Evolutionary conservation across 2,329 filamentous ascomycete species (phyloP).

Genomic region (Penicillium corylophilum): DNA sequence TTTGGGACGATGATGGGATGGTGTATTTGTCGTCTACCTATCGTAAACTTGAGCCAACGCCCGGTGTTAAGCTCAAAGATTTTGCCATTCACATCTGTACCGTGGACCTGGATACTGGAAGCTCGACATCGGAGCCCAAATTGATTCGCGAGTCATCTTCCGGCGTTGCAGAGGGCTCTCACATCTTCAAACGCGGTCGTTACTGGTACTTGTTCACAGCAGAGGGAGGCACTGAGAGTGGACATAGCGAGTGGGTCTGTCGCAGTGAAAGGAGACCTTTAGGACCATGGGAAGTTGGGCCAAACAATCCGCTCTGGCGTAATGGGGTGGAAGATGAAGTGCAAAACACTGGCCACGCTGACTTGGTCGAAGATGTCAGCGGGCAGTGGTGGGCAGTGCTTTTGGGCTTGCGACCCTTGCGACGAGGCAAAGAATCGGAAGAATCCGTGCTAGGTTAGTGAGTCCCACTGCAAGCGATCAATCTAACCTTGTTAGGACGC

Average conservation of each 20-base stretch:
- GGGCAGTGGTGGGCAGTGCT: conserved; percentile 53
- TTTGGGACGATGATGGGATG: conserved; percentile 53
- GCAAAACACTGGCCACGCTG: conserved; percentile 52
- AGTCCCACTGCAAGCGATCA: neutral
- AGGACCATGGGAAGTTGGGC: conserved; percentile 63
- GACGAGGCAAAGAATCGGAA: conserved; percentile 29
- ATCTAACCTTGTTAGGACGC: conserved; percentile 33
- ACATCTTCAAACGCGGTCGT: conserved; percentile 53
- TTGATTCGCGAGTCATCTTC: conserved; percentile 47
- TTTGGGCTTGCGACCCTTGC: conserved; percentile 46
- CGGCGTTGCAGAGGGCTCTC: conserved; percentile 54
- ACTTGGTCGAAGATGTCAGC: conserved; percentile 47
- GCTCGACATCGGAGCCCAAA: conserved; percentile 31
- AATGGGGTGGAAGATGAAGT: conserved; percentile 51
- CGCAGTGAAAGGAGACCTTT: conserved; percentile 54
- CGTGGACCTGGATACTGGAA: conserved; percentile 33
- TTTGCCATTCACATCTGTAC: conserved; percentile 47
- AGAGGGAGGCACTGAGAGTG: conserved; percentile 58
- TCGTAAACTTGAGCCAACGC: conserved; percentile 38
- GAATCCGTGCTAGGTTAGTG: conserved; percentile 46
- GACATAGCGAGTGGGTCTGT: conserved; percentile 60
- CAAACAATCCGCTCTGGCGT: conserved; percentile 57
- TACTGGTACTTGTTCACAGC: conserved; percentile 57
- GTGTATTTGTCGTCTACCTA: conserved; percentile 50
- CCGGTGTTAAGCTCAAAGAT: conserved; percentile 48